phyloP scores from a whole-genome alignment of 2,329 filamentous ascomycete genomes.

The Fusarium nanum region DNA sequence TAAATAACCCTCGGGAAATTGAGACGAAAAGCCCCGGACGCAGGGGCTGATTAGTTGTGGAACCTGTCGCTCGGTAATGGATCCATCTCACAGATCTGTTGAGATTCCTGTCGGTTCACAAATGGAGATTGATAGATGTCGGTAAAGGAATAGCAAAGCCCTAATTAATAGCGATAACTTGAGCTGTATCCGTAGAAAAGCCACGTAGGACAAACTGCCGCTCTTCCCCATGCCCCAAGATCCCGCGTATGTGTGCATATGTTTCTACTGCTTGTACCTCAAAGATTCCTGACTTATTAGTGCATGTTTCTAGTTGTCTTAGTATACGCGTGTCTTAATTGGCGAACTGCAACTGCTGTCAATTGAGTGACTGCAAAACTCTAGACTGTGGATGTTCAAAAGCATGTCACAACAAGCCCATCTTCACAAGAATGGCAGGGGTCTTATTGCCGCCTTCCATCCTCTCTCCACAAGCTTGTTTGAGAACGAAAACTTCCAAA shows the following conservation, averaged over 20 bases:
- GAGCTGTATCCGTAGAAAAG: slow-evolving; percentile 12
- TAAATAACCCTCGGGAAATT: slow-evolving; percentile 17
- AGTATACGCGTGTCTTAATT: not conserved
- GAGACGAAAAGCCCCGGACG: slow-evolving; percentile 32
- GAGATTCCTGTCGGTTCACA: slow-evolving; percentile 31
- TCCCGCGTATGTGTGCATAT: slow-evolving; percentile 16
- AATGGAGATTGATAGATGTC: slow-evolving; percentile 11
- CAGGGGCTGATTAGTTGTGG: slow-evolving; percentile 48
- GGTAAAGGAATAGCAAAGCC: slow-evolving; percentile 20
- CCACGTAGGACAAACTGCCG: slow-evolving; percentile 27
- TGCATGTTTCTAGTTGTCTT: not conserved
- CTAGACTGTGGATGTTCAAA: not conserved
- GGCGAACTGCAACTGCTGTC: not conserved
- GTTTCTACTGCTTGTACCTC: slow-evolving; percentile 20
- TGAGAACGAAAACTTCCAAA: not conserved
- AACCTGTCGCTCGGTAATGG: slow-evolving; percentile 35
- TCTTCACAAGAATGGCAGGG: not conserved
- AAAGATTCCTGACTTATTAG: not conserved
- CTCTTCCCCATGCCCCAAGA: slow-evolving; percentile 17
- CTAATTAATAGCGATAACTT: slow-evolving; percentile 15
- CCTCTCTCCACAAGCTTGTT: slow-evolving; percentile 20
- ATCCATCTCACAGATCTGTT: slow-evolving; percentile 37
- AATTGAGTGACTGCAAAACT: not conserved
- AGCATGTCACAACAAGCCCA: not conserved
- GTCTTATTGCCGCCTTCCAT: not conserved